These are phyloP conservation scores for Pseudozyma tsukubaensis DNA, from an alignment of 1,284 basidiomycete species.

Conservation along the genomic window DNA sequence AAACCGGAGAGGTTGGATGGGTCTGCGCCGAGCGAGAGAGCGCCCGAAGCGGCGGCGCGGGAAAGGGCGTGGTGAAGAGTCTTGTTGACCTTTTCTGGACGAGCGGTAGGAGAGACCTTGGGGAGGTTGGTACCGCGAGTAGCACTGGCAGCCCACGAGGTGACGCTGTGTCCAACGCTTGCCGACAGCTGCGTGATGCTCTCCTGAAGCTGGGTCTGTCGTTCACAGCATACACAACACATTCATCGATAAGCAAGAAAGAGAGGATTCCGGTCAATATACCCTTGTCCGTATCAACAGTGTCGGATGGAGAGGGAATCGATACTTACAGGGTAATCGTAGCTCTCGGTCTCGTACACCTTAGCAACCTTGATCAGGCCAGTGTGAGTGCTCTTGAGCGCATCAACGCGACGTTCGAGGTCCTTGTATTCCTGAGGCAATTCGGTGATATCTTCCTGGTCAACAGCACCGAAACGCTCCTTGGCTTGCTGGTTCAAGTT, in stretches of 20 bases:
- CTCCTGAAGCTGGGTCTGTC: slow-evolving; percentile 71
- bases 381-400: slow-evolving; percentile 80
- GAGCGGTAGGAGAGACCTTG: slow-evolving; percentile 73
- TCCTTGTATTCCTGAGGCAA: slow-evolving; percentile 85
- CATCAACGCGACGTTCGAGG: slow-evolving; percentile 93
- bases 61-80: slow-evolving; percentile 93
- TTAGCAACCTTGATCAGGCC: slow-evolving; percentile 77
- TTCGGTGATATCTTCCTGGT: slow-evolving; percentile 93
- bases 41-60: slow-evolving; percentile 81
- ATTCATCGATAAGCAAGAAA: too few species aligned
- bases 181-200: slow-evolving; percentile 71
- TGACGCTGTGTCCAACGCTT: slow-evolving; percentile 80
- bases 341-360: slow-evolving; percentile 64
- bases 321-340: slow-evolving; percentile 73
- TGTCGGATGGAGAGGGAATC: too few species aligned
- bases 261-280: too few species aligned
- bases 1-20: slow-evolving; percentile 56
- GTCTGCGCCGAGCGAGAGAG: slow-evolving; percentile 72
- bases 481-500: slow-evolving; percentile 75
- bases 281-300: slow-evolving; percentile 52
- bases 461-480: slow-evolving; percentile 88
- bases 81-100: slow-evolving; percentile 74
- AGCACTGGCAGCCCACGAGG: slow-evolving; percentile 86
- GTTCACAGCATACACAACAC: too few species aligned
- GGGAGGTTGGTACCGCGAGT: slow-evolving; percentile 79